Base-by-base conservation (phyloP, 148 eudicot genomes). In the Mesembryanthemum crystallinum region DNA sequence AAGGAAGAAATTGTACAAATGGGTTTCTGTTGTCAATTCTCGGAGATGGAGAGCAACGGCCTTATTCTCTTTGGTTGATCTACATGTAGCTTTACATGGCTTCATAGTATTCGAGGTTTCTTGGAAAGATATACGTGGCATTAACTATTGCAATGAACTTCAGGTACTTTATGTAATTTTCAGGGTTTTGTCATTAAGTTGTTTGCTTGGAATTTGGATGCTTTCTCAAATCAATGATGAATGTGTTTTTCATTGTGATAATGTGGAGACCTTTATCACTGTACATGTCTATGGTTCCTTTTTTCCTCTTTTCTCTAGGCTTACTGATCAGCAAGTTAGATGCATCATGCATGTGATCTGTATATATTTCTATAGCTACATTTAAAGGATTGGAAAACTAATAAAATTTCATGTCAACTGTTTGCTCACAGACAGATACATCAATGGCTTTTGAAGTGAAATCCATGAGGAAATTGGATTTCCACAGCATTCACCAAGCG, bases 401-500 rank as follows among this genome's bases (percentile, higher is more conserved):
- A 37, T 33, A 24, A 37, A 54, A 9, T 43, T 42, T 7, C 71
- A 23, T 51, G 27, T 67, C 58, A 45, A 39, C 51, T 76, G 35
- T n/a, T 79, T 43, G n/a, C 49, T 55, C 42, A 69, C 88, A 95
- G 99, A 87, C 91, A 73, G 97, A 90, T 82, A 85, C 96, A 61
- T 85, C 94, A 64, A 82, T 95, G 79, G 97, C 94, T 55, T 77
- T 90, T 45, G 99, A 95, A 84, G 80, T 92, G 61, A 95, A 85
- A 83, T 73, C 81, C 51, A 90, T 95, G 99, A 89, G 77, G 78
- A 87, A 90, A 80, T 95, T 96, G 99, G 99, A 95, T 82, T 95
- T 95, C 74, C 91, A 92, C 85, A 88, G 92, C 75, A 81, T 92
- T 63, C 79, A 74, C 33, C 97, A 95, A 80, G 99, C 99, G 72